Conservation (phyloP, 139 green algal genomes). For the Haematococcus lacustris region DNA sequence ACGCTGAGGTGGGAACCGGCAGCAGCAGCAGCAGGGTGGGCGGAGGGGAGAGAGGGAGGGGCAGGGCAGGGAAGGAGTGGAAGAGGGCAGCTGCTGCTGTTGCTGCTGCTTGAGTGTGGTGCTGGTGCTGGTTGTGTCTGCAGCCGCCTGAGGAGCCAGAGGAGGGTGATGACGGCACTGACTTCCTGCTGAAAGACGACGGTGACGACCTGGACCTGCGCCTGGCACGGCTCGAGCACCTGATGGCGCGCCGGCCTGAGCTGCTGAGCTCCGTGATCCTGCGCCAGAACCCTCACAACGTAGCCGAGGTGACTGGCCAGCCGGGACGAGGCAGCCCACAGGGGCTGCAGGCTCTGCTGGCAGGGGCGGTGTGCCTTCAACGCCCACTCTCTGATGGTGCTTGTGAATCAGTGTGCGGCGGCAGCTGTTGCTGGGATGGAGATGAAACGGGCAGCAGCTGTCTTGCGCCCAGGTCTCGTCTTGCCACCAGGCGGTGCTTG, state of each 20-base stretch:
- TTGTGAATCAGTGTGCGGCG: too few relatives aligned
- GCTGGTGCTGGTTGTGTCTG: background rate
- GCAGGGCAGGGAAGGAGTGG: background rate
- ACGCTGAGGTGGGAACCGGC: background rate
- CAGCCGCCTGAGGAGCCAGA: background rate
- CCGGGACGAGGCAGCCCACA: too few relatives aligned
- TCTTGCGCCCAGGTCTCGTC: too few relatives aligned
- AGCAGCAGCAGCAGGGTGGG: background rate
- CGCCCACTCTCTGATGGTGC: too few relatives aligned
- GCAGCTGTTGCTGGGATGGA: too few relatives aligned
- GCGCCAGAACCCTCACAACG: slow-evolving; percentile 96
- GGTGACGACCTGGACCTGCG: slow-evolving; percentile 87
- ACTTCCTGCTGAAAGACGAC: slow-evolving; percentile 77
- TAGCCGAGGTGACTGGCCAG: slow-evolving; percentile 71
- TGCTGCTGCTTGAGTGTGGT: background rate
- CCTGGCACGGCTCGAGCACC: slow-evolving; percentile 80
- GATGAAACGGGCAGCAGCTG: too few relatives aligned
- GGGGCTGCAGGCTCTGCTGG: too few relatives aligned
- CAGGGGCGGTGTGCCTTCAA: too few relatives aligned
- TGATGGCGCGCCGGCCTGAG: slow-evolving; percentile 71
- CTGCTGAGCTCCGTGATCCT: slow-evolving; percentile 87
- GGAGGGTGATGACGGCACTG: slow-evolving; percentile 25
- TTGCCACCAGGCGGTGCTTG: too few relatives aligned
- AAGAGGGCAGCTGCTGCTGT: background rate
- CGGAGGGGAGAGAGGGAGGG: background rate